Evolutionary conservation across 371 early-diverging fungal species (phyloP).

Genomic region (Lichtheimia ornata): DNA sequence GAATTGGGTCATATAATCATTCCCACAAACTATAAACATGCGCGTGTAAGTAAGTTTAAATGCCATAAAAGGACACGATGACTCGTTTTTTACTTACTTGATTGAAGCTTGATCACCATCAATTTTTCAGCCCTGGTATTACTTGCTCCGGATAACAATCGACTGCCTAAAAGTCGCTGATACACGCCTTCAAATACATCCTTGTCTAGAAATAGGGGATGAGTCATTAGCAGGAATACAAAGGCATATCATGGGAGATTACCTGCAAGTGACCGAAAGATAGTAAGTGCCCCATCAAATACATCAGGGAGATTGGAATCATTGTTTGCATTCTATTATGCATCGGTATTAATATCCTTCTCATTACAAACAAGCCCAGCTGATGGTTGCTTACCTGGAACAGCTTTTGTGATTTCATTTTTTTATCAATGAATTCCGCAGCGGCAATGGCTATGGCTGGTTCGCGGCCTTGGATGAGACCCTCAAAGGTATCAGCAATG

Average conservation of each 20-base stretch:
- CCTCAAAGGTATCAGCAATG: neutral
- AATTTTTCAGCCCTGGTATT: neutral
- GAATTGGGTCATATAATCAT: neutral
- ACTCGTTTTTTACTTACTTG: neutral
- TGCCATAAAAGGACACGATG: neutral
- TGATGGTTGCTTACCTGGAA: no score
- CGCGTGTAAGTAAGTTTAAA: neutral
- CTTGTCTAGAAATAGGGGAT: neutral
- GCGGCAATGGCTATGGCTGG: neutral
- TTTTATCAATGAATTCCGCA: neutral
- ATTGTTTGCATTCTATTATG: no score
- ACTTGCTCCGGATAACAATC: neutral
- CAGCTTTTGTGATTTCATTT: neutral
- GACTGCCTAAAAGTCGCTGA: neutral
- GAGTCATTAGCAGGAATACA: neutral
- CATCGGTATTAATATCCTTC: no score
- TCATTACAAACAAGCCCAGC: no score
- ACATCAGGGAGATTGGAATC: neutral
- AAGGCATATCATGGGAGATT: neutral
- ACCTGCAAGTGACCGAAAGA: conserved; percentile 1
- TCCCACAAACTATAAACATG: neutral
- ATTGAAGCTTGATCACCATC: neutral
- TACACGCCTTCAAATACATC: neutral
- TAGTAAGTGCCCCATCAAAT: neutral
- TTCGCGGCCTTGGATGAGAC: neutral